Evolutionary conservation across 768 basidiomycete species (phyloP), one percentile per base, ranked within the genome.

Genomic region (Mycena leptocephala): DNA sequence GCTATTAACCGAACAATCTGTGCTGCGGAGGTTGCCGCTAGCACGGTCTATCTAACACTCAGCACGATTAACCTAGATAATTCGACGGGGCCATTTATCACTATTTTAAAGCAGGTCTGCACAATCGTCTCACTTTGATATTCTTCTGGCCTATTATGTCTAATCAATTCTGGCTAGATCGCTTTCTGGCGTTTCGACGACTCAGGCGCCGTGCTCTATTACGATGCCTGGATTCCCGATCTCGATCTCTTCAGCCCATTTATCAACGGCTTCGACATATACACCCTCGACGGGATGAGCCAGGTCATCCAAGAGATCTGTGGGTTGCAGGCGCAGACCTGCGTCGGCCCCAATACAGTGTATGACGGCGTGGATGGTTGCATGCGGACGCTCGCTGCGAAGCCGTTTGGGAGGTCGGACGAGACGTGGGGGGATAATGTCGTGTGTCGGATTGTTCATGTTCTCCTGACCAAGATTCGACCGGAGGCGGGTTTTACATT

Each of bases 1-100:
- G n/a, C n/a, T n/a, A n/a, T n/a, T n/a, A n/a, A n/a, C n/a, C n/a
- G n/a, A n/a, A n/a, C n/a, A n/a, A n/a, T n/a, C n/a, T n/a, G n/a
- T n/a, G n/a, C n/a, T n/a, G n/a, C n/a, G n/a, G n/a, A n/a, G 53
- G 72, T 73, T 24, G 72, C 72, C 24, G 62, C 72, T 5, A 73
- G 72, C 62, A 66, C 63, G 22, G 72, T 73, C 6, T 66, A 73
- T 37, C 72, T 73, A 20, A 63, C 14, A 13, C 16, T 58, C 62
- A 64, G 37, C 72, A 65, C 62, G 7, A 22, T 73, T 24, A 64
- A 64, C 24, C 61, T 24, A 26, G 63, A 73, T 24, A 64, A 64
- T 32, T 73, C 63, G 14, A 65, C 63, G 3, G 72, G 53, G 10
- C 46, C 53, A 35, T 58, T 66, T n/a, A 30, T 74, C 53, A n/a